Percentiles rank a stretch among this genome's conserved stretches.
These are phyloP conservation scores for Symbiotaphrina buchneri DNA, from an alignment of 495 filamentous ascomycete genomes.

Conservation along the genomic window DNA sequence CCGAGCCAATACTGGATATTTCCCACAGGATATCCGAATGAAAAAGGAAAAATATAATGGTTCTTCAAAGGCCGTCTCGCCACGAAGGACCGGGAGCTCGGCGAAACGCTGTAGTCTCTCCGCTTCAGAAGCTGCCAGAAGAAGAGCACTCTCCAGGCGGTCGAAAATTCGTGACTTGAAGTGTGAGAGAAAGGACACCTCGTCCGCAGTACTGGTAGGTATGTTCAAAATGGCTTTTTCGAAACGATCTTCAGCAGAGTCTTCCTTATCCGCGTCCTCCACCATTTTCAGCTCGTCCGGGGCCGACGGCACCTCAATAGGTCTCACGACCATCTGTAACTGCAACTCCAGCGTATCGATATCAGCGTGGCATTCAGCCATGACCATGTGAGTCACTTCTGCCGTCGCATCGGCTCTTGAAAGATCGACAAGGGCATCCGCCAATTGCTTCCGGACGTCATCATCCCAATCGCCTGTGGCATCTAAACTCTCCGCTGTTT, in stretches of 20 bases:
- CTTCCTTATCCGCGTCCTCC: conserved; percentile 13
- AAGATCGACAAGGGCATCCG: conserved; percentile 36
- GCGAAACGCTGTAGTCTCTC: conserved; percentile 31
- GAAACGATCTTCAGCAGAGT: conserved; percentile 11
- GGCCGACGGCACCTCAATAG: conserved; percentile 9
- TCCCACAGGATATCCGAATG: conserved; percentile 46
- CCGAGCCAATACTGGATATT: conserved; percentile 40
- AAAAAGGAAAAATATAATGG: conserved; percentile 60
- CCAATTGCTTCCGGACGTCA: conserved; percentile 22
- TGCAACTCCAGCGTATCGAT: conserved; percentile 46
- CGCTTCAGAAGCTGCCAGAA: conserved; percentile 27
- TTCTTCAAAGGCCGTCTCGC: conserved; percentile 26
- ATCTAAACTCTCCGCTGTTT: conserved; percentile 19
- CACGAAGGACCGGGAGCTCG: conserved; percentile 30
- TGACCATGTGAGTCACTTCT: no score
- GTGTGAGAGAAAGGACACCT: conserved; percentile 11
- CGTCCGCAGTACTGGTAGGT: conserved; percentile 11
- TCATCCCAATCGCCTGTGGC: background rate
- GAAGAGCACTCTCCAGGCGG: conserved; percentile 38
- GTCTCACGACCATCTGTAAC: conserved; percentile 37
- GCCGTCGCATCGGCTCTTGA: conserved; percentile 23
- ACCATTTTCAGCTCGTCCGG: conserved; percentile 30
- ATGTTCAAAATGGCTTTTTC: conserved; percentile 9
- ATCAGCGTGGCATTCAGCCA: no score
- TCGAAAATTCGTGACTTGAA: conserved; percentile 16